These are phyloP conservation scores for Hypoxylon cercidicola DNA, from an alignment of 495 filamentous ascomycete species.

Conservation along the genomic window DNA sequence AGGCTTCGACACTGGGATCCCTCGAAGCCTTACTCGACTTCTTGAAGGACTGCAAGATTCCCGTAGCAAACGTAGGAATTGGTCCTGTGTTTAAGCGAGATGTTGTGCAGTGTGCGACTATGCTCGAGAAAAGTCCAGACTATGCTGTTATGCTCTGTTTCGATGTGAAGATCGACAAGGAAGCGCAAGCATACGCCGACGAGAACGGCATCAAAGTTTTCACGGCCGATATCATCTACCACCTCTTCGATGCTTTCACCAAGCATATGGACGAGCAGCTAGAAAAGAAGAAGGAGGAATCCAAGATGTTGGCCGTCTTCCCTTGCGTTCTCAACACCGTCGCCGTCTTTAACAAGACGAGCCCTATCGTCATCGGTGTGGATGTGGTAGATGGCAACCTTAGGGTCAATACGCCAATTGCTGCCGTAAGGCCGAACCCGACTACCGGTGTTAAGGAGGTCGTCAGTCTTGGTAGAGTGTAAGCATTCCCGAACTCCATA, in stretches of 20 bases:
- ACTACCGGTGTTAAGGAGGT: conserved; percentile 84
- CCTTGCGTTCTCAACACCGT: conserved; percentile 90
- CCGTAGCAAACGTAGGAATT: conserved; percentile 96
- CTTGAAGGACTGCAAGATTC: conserved; percentile 92
- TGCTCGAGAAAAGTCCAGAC: conserved; percentile 96
- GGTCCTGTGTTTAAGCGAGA: conserved; percentile 98
- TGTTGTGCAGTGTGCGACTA: conserved; percentile 94
- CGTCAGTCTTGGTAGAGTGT: conserved; percentile 91
- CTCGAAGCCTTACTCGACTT: conserved; percentile 97
- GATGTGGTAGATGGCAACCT: conserved; percentile 93
- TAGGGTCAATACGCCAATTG: conserved; percentile 85
- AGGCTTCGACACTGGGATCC: conserved; percentile 97
- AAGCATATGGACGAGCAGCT: conserved; percentile 87
- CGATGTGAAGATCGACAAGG: conserved; percentile 99
- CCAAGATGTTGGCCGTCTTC: conserved; percentile 94
- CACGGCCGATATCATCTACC: conserved; percentile 98
- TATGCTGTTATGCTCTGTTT: conserved; percentile 99
- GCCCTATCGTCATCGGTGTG: conserved; percentile 94
- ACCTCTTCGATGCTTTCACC: conserved; percentile 96
- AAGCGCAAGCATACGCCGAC: conserved; percentile 89
- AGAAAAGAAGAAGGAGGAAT: conserved; percentile 94
- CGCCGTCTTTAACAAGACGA: conserved; percentile 98
- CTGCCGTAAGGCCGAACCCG: conserved; percentile 81
- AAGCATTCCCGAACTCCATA: conserved; percentile 64
- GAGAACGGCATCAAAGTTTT: conserved; percentile 98